phyloP scores from a whole-genome alignment of 78 protist species.

The Chrysochromulina parva region DNA sequence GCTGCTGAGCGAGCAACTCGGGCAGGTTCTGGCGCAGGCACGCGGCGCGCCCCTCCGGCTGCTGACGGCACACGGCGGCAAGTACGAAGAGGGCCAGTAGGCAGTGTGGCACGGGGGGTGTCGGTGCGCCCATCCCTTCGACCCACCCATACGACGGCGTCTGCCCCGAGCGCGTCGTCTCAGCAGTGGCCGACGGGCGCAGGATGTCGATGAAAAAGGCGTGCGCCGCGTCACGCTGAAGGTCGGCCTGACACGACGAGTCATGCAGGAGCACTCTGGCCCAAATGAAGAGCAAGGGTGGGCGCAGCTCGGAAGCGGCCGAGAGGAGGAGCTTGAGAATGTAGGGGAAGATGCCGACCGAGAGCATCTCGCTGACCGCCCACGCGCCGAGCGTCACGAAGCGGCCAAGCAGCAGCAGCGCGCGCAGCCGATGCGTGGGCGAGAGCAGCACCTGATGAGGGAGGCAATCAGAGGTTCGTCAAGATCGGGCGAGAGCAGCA shows the following conservation, averaged over 20 bases:
- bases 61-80: too few relatives aligned
- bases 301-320: constrained; percentile 19
- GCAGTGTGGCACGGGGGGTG: too few relatives aligned
- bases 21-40: too few relatives aligned
- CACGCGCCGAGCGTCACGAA: constrained; percentile 93
- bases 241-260: constrained; percentile 73
- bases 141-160: too few relatives aligned
- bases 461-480: neutral
- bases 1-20: too few relatives aligned
- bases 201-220: too few relatives aligned
- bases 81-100: too few relatives aligned
- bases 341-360: constrained; percentile 96
- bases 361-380: constrained; percentile 89
- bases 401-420: constrained; percentile 85
- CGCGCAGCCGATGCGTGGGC: constrained; percentile 89
- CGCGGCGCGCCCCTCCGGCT: too few relatives aligned
- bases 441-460: constrained; percentile 67
- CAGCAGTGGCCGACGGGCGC: too few relatives aligned
- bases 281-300: constrained; percentile 89
- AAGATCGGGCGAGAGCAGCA: neutral
- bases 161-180: too few relatives aligned
- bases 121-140: too few relatives aligned
- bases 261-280: constrained; percentile 64
- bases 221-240: too few relatives aligned
- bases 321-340: constrained; percentile 87